Base-by-base conservation (phyloP, 2,329 filamentous ascomycete genomes). In the Penicillium vulpinum region DNA sequence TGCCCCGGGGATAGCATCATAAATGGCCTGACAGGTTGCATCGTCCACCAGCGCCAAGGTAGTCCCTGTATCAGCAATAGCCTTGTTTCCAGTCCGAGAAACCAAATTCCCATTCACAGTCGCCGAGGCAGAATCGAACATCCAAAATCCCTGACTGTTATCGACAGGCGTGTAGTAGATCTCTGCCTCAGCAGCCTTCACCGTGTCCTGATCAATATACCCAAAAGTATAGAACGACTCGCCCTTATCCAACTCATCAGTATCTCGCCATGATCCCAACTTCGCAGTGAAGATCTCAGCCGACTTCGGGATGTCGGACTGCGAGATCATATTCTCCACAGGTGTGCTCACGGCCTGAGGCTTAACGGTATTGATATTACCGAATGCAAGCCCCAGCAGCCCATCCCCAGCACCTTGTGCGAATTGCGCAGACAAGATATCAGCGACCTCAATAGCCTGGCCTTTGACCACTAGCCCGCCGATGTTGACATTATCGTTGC, bases 151-250 rank as follows among this genome's bases (percentile, higher is more conserved):
- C 54, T 85, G 73, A 1, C 79, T 82, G 56, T 82, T 85, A 73
- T 90, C 85, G 47, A 91, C 74, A 13, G 81, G 77, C 0, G 84
- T 81, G 74, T 86, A 91, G 62, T 78, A 72, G 38, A 88, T 82
- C 2, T 84, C 78, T 58, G 81, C 69, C 29, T 80, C 81, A 2
- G 81, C 81, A 4, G 78, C 76, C 53, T 76, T 79, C 46, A 89
- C 78, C 0, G 83, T 80, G n/a, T 82, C 80, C 61, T 87, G 68
- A 65, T 90, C 88, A 66, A 91, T 87, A 71, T 80, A 88, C 21
- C 88, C 88, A 62, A 91, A 90, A 1, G 88, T 90, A 75, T 88
- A 91, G 76, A 89, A 91, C 0, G 72, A 85, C 58, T 80, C 72
- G 39, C 80, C 78, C 33, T 75, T 68, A 52, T 79, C 73, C 4